Evolutionary conservation across 2,329 filamentous ascomycete species (phyloP), one percentile per base, ranked within the genome.

Genomic region (Cladophialophora yegresii): DNA sequence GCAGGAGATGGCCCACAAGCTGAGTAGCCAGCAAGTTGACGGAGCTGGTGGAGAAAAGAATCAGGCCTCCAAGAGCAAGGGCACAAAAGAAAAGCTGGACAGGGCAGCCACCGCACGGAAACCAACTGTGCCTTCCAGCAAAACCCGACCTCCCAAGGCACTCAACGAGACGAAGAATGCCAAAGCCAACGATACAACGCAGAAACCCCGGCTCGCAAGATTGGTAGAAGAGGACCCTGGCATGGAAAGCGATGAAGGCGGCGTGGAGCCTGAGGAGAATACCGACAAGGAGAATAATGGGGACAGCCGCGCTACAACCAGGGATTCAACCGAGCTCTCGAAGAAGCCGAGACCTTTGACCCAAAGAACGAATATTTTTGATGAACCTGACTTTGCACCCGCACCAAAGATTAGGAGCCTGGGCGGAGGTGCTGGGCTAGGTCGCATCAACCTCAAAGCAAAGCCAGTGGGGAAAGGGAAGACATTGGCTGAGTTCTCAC

Each of bases 261-360:
- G 62, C 10, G 23, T 26, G 59, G n/a, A 36, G 33, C 43, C 22
- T 8, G 36, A 49, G 9, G 45, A 62, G 26, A 63, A 47, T 45
- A 45, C 60, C 26, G 55, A 62, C 28, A 63, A 68, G 28, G 67
- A 70, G 47, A 67, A 61, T 28, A 56, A 50, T 22, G 45, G 62
- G 16, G 51, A 60, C 22, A 56, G 43, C 1, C 43, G 63, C 67
- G 75, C 12, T 73, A 76, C 62, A 71, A 54, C 9, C 50, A 43
- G 58, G 26, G 49, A 73, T 33, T 69, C 73, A 12, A 10, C 71
- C 69, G 74, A 74, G 12, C 43, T 72, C 5, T 70, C 68, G 74
- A 91, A 89, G 82, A 92, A 89, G 80, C 85, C 89, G 67, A 93
- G 91, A 76, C 78, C 91, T 4, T 80, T 90, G 1, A 86, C 77